Conservation (phyloP, 2,329 filamentous ascomycete species). For the Claviceps lovelessii region DNA sequence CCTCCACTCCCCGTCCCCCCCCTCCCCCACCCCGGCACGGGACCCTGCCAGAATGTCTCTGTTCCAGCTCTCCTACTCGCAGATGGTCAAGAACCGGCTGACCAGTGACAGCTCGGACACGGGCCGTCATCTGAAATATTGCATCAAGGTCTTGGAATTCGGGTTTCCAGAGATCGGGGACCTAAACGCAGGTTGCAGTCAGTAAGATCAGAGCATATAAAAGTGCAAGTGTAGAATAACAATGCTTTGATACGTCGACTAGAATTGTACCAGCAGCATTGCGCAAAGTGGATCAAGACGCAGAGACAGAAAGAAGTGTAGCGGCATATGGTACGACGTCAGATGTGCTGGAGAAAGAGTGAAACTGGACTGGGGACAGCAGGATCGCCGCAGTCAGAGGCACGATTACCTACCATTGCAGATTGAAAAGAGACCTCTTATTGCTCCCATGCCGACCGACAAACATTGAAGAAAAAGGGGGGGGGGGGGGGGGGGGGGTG, state of each 20-base stretch:
- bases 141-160: not conserved
- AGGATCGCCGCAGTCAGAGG: not conserved
- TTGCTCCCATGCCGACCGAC: not conserved
- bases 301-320: not conserved
- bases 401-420: not conserved
- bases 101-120: slow-evolving; percentile 1
- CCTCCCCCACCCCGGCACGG: slow-evolving; percentile 8
- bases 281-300: not conserved
- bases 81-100: not conserved
- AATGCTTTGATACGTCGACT: not conserved
- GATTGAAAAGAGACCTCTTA: not conserved
- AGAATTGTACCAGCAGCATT: not conserved
- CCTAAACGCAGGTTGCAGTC: not conserved
- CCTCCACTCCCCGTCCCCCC: slow-evolving; percentile 2
- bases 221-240: not conserved
- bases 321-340: not conserved
- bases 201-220: not conserved
- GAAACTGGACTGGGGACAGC: not conserved
- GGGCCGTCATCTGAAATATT: slow-evolving; percentile 1
- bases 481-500: not conserved
- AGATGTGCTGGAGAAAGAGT: not conserved
- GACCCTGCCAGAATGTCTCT: slow-evolving; percentile 10
- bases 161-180: not conserved
- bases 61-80: slow-evolving; percentile 11
- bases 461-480: not conserved